phyloP scores from a whole-genome alignment of 192 early-diverging fungal genomes.

The Cetraspora pellucida region DNA sequence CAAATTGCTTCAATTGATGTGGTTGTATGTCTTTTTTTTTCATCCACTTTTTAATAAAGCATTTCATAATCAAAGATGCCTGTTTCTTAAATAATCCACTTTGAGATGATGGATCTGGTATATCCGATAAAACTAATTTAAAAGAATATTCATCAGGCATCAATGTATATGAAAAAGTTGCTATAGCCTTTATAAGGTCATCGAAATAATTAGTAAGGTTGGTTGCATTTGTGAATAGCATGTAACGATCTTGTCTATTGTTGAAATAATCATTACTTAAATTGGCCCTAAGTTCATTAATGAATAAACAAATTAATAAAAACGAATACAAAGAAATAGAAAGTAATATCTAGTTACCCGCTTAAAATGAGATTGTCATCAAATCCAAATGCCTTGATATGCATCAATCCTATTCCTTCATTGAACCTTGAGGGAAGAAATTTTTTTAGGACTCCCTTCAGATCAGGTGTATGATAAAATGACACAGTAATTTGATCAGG shows the following conservation, averaged over 20 bases:
- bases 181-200: slow-evolving; percentile 65
- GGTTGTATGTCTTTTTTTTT: slow-evolving; percentile 13
- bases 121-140: slow-evolving; percentile 23
- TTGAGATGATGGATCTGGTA: slow-evolving; percentile 61
- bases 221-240: slow-evolving; percentile 60
- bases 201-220: slow-evolving; percentile 71
- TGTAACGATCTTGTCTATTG: slow-evolving; percentile 93
- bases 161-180: slow-evolving; percentile 62
- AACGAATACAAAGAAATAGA: neutral
- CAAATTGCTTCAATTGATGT: slow-evolving; percentile 32
- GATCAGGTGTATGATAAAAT: slow-evolving; percentile 87
- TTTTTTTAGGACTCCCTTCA: slow-evolving; percentile 68
- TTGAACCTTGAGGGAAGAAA: slow-evolving; percentile 85
- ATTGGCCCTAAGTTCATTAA: slow-evolving; percentile 72
- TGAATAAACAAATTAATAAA: neutral
- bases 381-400: slow-evolving; percentile 91
- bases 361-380: slow-evolving; percentile 83
- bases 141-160: slow-evolving; percentile 18
- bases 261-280: slow-evolving; percentile 93
- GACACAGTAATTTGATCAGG: slow-evolving; percentile 67
- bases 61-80: slow-evolving; percentile 50
- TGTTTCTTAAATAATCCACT: slow-evolving; percentile 59
- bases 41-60: slow-evolving; percentile 56
- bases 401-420: slow-evolving; percentile 92
- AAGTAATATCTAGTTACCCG: slow-evolving; percentile 54